Conservation (phyloP, 257 asterid genomes). For the Plantago major region DNA sequence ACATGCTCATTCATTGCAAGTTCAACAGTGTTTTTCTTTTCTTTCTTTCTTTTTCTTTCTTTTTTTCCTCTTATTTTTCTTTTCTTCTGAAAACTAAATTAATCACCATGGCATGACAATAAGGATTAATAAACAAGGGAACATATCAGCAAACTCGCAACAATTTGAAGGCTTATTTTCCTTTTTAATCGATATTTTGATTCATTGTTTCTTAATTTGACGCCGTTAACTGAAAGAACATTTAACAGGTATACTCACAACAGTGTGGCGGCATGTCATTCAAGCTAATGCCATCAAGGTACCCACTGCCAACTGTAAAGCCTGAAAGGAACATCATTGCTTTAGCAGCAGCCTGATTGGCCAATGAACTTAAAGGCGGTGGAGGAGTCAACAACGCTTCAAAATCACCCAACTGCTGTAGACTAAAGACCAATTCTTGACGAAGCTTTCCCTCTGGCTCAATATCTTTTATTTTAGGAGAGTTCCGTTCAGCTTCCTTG, state of each 20-base stretch:
- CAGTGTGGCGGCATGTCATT: constrained; percentile 74
- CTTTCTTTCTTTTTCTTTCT: too few species aligned
- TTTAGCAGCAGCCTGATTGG: constrained; percentile 95
- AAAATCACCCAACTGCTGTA: constrained; percentile 78
- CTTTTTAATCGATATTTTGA: too few species aligned
- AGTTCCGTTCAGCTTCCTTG: constrained; percentile 24
- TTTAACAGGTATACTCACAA: constrained; percentile 53
- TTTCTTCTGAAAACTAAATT: constrained; percentile 17
- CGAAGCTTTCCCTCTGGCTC: constrained; percentile 53
- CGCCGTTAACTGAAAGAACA: background rate
- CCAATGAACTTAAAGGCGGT: constrained; percentile 64
- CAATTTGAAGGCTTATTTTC: background rate
- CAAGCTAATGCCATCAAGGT: constrained; percentile 77
- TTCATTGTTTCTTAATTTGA: too few species aligned
- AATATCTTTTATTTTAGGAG: constrained; percentile 33
- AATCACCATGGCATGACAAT: background rate
- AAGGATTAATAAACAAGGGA: background rate
- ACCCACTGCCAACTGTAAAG: constrained; percentile 64
- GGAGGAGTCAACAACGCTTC: constrained; percentile 88
- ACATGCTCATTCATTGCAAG: too few species aligned
- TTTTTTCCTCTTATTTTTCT: too few species aligned
- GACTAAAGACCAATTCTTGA: constrained; percentile 72
- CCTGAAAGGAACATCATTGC: constrained; percentile 93
- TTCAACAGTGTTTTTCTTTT: too few species aligned
- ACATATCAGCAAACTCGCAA: background rate